Base-by-base conservation (phyloP, 2,329 filamentous ascomycete genomes). In the Aureobasidium sp. region DNA sequence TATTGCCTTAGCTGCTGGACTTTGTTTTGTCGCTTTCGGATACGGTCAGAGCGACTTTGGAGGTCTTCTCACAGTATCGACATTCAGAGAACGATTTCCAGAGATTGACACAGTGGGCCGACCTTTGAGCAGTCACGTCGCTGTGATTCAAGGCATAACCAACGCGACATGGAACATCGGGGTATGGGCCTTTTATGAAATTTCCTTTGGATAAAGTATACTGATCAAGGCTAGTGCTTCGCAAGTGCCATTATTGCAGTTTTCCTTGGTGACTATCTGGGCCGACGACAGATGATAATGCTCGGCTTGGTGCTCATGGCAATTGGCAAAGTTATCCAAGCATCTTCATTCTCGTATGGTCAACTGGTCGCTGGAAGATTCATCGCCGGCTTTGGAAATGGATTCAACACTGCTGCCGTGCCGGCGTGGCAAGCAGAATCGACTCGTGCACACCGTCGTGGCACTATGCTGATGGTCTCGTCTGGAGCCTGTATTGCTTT, bases 31-130 rank as follows among this genome's bases (percentile, higher is more conserved):
- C 37, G 68, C 75, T 10, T 77, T 81, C 58, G 79, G 79, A 39
- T 80, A 79, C 83, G 85, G 88, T 66, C 84, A 86, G 68, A 71
- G 63, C 44, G 63, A 66, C 29, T 60, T 67, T 24, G 66, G 63
- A 38, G 62, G 65, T 27, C 81, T 91, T 58, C 72, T 91, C 54
- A 88, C 85, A 3, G 77, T 90, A 62, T 70, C 76, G 17, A 75
- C 76, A 8, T 88, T 86, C 60, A 70, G 81, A 2, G 61, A 58
- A 5, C 60, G 65, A 30, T 73, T 74, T 45, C 71, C 70, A 4
- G 53, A 68, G 42, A 69, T 74, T 49, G 67, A 73, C 53, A 69
- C 68, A 14, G 62, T 66, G 14, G 64, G 66, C 38, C 62, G 64
- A 11, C 68, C 67, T 0, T 59, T 60, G 14, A 65, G 64, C 45